Percentiles rank a stretch among this genome's conserved stretches.
Conservation (phyloP, 2,329 filamentous ascomycete genomes). For the Alternaria sp. region DNA sequence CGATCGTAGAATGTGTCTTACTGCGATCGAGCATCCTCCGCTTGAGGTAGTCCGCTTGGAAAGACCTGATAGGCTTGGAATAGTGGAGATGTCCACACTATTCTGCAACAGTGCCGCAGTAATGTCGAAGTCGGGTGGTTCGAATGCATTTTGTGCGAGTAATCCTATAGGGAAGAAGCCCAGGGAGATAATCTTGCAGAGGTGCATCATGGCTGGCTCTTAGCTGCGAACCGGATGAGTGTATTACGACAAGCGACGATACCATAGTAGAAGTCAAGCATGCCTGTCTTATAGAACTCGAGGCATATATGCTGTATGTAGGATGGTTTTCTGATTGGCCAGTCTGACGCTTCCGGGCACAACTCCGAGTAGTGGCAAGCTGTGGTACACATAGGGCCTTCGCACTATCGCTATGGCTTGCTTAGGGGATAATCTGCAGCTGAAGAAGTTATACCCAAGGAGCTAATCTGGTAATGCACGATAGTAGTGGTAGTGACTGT, state of each 20-base stretch:
- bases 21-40: constrained; percentile 20
- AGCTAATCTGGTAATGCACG: background rate
- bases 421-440: background rate
- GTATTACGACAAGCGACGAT: background rate
- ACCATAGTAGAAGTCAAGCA: background rate
- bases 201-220: background rate
- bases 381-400: background rate
- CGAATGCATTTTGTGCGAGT: constrained; percentile 11
- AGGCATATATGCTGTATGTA: background rate
- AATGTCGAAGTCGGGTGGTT: constrained; percentile 17
- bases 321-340: background rate
- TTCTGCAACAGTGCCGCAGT: constrained; percentile 19
- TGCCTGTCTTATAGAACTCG: background rate
- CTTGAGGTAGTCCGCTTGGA: background rate
- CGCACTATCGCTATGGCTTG: background rate
- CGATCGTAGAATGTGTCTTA: constrained; percentile 5
- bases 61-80: constrained; percentile 3
- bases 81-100: constrained; percentile 17
- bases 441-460: background rate
- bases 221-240: background rate
- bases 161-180: background rate
- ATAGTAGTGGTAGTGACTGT: background rate
- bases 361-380: background rate
- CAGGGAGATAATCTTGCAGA: background rate
- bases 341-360: background rate